Percentiles rank a stretch among this genome's conserved stretches.
Evolutionary conservation across 306 rosid genomes (phyloP).

Genomic region (Casuarina cunninghamiana): DNA sequence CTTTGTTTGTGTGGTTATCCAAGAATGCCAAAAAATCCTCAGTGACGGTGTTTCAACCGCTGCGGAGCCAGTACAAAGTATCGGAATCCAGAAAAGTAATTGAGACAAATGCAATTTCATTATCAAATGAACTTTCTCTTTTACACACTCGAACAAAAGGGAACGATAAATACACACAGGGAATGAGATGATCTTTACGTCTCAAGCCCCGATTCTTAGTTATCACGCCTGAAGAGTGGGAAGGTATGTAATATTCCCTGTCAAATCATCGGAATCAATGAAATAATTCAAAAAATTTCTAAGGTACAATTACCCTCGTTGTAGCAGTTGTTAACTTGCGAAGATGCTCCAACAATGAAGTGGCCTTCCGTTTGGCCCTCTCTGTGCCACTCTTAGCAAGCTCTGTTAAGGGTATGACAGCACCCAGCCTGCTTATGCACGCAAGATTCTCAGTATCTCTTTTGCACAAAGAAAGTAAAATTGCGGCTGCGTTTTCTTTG

Average conservation of each 20-base stretch:
- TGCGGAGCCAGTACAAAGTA: not conserved
- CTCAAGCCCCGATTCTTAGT: slow-evolving; percentile 56
- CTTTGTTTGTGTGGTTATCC: no score
- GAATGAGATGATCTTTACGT: slow-evolving; percentile 52
- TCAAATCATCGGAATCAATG: slow-evolving; percentile 41
- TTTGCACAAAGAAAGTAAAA: slow-evolving; percentile 84
- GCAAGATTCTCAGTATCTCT: slow-evolving; percentile 77
- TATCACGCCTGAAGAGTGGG: slow-evolving; percentile 41
- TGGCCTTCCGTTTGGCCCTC: slow-evolving; percentile 91
- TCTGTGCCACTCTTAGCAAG: slow-evolving; percentile 78
- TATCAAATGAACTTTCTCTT: slow-evolving; percentile 50
- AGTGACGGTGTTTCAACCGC: not conserved
- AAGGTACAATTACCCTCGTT: slow-evolving; percentile 35
- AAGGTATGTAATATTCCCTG: slow-evolving; percentile 32
- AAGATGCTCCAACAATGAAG: slow-evolving; percentile 86
- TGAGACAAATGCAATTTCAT: slow-evolving; percentile 29
- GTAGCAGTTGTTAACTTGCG: slow-evolving; percentile 57
- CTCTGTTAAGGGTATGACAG: slow-evolving; percentile 77
- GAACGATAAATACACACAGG: slow-evolving; percentile 47
- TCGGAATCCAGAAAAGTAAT: slow-evolving; percentile 20
- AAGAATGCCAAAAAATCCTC: no score
- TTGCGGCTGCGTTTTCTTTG: slow-evolving; percentile 86
- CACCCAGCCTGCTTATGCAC: slow-evolving; percentile 84
- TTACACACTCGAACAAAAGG: slow-evolving; percentile 55
- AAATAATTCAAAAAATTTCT: slow-evolving; percentile 25